phyloP scores from a whole-genome alignment of 176 grass and related monocot species.

The Zizania latifolia region DNA sequence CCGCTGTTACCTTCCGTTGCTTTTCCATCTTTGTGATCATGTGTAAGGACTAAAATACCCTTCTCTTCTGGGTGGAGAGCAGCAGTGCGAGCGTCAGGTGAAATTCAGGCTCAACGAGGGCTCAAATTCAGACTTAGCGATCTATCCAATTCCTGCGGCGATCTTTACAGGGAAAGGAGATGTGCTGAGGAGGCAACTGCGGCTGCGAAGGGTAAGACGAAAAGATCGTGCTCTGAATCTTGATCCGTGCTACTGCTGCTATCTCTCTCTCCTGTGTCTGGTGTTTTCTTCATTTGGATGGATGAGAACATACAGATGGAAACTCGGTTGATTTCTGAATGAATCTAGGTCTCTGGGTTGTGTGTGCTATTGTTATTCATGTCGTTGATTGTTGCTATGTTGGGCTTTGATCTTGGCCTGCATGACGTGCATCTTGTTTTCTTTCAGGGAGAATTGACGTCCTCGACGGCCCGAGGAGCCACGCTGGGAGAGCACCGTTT shows the following conservation, averaged over 20 bases:
- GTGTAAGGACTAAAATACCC: too few species aligned
- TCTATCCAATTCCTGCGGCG: background rate
- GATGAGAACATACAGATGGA: too few species aligned
- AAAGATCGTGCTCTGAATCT: background rate
- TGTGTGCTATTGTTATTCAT: background rate
- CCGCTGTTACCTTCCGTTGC: too few species aligned
- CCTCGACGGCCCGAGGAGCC: too few species aligned
- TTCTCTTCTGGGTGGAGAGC: too few species aligned
- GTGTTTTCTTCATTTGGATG: background rate
- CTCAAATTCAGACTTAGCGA: too few species aligned
- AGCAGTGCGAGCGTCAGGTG: too few species aligned
- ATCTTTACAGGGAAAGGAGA: background rate
- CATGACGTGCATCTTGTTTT: background rate
- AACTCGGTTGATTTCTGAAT: background rate
- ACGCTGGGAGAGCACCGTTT: too few species aligned
- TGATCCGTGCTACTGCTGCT: background rate
- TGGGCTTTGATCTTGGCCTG: background rate
- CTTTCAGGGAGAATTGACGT: too few species aligned
- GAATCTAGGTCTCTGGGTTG: background rate
- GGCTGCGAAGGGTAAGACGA: conserved; percentile 77
- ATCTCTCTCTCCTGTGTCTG: background rate
- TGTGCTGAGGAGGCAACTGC: conserved; percentile 96
- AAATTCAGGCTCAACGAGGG: background rate
- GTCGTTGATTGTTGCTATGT: background rate
- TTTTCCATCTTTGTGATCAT: too few species aligned